Evolutionary conservation across 2,329 filamentous ascomycete species (phyloP).

Genomic region (Nothophoma quercina): DNA sequence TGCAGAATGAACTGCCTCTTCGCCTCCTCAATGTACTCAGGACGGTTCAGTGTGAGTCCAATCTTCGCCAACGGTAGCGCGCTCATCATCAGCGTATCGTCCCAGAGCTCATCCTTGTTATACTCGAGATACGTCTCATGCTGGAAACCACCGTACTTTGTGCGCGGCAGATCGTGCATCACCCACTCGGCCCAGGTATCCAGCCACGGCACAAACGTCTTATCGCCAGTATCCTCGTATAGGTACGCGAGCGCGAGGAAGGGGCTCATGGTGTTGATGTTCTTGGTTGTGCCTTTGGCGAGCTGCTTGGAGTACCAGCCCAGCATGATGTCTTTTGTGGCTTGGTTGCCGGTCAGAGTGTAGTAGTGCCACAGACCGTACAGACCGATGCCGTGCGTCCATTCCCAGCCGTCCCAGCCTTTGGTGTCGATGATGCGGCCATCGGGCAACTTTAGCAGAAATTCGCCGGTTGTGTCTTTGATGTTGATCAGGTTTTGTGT

Average conservation of each 20-base stretch:
- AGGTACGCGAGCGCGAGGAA: constrained; percentile 78
- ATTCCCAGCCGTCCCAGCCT: constrained; percentile 84
- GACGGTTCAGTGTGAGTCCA: constrained; percentile 71
- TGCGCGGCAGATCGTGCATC: constrained; percentile 76
- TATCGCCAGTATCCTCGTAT: constrained; percentile 76
- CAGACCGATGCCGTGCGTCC: constrained; percentile 81
- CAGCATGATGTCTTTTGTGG: constrained; percentile 71
- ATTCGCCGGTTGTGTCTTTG: constrained; percentile 76
- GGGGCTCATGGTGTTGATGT: constrained; percentile 85
- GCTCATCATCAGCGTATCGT: constrained; percentile 89
- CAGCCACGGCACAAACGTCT: constrained; percentile 76
- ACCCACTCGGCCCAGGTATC: constrained; percentile 86
- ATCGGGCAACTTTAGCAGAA: constrained; percentile 73
- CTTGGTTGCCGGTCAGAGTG: constrained; percentile 69
- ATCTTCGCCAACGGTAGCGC: constrained; percentile 83
- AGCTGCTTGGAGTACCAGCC: constrained; percentile 77
- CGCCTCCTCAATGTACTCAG: constrained; percentile 78
- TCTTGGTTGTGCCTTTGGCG: constrained; percentile 77
- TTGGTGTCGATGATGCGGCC: constrained; percentile 84
- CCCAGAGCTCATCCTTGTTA: constrained; percentile 81
- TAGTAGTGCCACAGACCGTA: constrained; percentile 87
- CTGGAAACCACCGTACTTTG: constrained; percentile 75
- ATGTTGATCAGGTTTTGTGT: constrained; percentile 81
- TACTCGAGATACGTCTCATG: constrained; percentile 75
- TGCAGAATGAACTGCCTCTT: constrained; percentile 80